These are phyloP conservation scores for Phtheirospermum japonicum DNA, from an alignment of 257 asterid species.

Conservation along the genomic window DNA sequence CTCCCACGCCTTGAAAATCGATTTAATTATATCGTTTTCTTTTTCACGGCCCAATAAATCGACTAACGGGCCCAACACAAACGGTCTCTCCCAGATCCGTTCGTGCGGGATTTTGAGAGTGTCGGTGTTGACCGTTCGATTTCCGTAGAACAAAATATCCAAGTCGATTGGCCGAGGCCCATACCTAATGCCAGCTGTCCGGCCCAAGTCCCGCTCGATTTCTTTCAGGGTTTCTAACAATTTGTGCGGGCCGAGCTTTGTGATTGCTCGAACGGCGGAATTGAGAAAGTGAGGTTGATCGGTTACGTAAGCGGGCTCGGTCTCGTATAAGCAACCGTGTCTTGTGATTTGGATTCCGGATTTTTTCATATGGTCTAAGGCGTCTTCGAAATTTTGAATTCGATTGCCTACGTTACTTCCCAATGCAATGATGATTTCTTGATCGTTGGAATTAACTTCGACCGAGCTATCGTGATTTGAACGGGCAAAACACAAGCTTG, in stretches of 20 bases:
- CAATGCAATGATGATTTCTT: conserved; percentile 79
- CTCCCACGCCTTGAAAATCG: conserved; percentile 70
- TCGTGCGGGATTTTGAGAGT: conserved; percentile 74
- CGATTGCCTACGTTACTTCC: conserved; percentile 94
- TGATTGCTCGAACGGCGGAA: conserved; percentile 78
- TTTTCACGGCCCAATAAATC: conserved; percentile 69
- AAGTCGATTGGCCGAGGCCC: conserved; percentile 96
- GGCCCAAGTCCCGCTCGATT: conserved; percentile 89
- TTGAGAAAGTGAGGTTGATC: conserved; percentile 89
- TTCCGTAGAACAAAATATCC: conserved; percentile 85
- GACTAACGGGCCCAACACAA: conserved; percentile 84
- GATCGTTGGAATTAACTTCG: conserved; percentile 70
- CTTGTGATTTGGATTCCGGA: conserved; percentile 71
- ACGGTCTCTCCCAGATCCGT: conserved; percentile 92
- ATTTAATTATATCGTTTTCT: conserved; percentile 48
- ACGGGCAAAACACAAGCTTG: conserved; percentile 41
- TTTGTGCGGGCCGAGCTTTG: conserved; percentile 71
- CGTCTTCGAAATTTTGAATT: conserved; percentile 70
- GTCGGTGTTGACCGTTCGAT: conserved; percentile 57
- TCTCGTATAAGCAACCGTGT: conserved; percentile 83
- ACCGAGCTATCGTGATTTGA: conserved; percentile 42
- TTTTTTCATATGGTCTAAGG: conserved; percentile 67
- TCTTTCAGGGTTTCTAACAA: conserved; percentile 58
- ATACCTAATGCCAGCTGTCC: conserved; percentile 75
- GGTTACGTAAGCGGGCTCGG: conserved; percentile 86